Evolutionary conservation across 257 asterid genomes (phyloP).

Genomic region (Fraxinus cuspidata): DNA sequence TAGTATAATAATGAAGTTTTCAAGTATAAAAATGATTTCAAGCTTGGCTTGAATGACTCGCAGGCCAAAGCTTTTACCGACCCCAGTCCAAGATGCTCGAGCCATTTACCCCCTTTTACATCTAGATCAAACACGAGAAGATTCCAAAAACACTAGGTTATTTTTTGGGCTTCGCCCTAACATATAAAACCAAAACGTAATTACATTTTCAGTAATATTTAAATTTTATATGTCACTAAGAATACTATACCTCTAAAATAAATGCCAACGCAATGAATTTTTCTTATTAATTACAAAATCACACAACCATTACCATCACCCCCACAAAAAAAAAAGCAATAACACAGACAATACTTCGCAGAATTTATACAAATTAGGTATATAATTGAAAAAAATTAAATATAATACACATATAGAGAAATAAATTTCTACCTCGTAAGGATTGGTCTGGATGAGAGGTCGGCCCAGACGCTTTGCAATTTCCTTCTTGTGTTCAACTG

Average conservation of each 20-base stretch:
- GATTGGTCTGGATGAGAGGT: slow-evolving; percentile 72
- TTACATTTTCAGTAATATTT: not conserved
- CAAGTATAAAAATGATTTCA: not conserved
- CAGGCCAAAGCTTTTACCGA: not conserved
- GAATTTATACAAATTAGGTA: not conserved
- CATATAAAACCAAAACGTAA: not conserved
- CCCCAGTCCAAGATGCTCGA: not conserved
- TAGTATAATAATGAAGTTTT: not conserved
- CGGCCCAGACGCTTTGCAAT: slow-evolving; percentile 89
- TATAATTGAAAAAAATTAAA: not conserved
- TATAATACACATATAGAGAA: not conserved
- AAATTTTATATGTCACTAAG: not conserved
- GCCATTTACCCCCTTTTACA: not conserved
- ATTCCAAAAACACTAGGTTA: not conserved
- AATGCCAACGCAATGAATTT: not conserved
- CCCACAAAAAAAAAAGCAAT: too few species aligned
- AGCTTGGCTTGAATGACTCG: not conserved
- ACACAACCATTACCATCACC: not conserved
- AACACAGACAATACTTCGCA: not conserved
- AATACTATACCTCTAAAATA: not conserved
- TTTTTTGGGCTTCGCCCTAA: not conserved
- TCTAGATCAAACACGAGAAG: not conserved
- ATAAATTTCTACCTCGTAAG: slow-evolving; percentile 65
- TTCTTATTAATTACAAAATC: not conserved
- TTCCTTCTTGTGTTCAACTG: slow-evolving; percentile 82